phyloP scores from a whole-genome alignment of 2,329 filamentous ascomycete genomes.

The Neoarthrinium moseri region DNA sequence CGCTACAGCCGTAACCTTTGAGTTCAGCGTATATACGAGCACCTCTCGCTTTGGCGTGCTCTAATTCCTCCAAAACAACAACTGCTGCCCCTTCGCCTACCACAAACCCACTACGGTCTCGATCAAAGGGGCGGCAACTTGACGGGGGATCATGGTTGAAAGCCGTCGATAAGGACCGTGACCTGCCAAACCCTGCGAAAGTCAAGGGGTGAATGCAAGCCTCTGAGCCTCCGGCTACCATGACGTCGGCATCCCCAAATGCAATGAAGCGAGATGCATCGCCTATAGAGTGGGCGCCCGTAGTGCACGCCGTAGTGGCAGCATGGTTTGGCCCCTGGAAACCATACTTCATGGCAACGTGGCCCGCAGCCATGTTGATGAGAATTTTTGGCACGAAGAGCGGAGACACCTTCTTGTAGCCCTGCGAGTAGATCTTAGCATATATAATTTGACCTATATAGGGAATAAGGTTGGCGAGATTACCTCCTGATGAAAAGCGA shows the following conservation, averaged over 20 bases:
- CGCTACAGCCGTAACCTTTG: slow-evolving; percentile 84
- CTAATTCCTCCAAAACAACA: slow-evolving; percentile 82
- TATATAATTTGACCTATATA: neutral
- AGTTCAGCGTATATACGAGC: slow-evolving; percentile 87
- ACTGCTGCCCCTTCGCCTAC: slow-evolving; percentile 91
- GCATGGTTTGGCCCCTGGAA: slow-evolving; percentile 91
- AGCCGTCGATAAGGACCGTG: slow-evolving; percentile 78
- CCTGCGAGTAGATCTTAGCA: slow-evolving; percentile 46
- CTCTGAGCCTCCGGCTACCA: slow-evolving; percentile 94
- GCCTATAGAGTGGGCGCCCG: slow-evolving; percentile 89
- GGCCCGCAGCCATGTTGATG: slow-evolving; percentile 92
- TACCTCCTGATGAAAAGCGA: slow-evolving; percentile 73
- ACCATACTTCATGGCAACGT: slow-evolving; percentile 89
- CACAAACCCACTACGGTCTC: slow-evolving; percentile 78
- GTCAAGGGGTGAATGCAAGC: slow-evolving; percentile 94
- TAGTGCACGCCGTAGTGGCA: slow-evolving; percentile 92
- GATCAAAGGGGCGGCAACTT: slow-evolving; percentile 87
- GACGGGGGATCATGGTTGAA: slow-evolving; percentile 71
- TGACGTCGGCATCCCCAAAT: slow-evolving; percentile 89
- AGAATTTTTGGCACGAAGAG: slow-evolving; percentile 90
- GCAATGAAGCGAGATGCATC: slow-evolving; percentile 91
- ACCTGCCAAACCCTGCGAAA: slow-evolving; percentile 86
- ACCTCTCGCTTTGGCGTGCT: slow-evolving; percentile 78
- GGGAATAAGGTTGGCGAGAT: slow-evolving; percentile 26
- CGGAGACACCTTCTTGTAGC: slow-evolving; percentile 90